A percentile compares a stretch with the other conserved stretches of the same genome.
These are phyloP conservation scores for Podospora appendiculata DNA, from an alignment of 495 filamentous ascomycete species.

Conservation along the genomic window DNA sequence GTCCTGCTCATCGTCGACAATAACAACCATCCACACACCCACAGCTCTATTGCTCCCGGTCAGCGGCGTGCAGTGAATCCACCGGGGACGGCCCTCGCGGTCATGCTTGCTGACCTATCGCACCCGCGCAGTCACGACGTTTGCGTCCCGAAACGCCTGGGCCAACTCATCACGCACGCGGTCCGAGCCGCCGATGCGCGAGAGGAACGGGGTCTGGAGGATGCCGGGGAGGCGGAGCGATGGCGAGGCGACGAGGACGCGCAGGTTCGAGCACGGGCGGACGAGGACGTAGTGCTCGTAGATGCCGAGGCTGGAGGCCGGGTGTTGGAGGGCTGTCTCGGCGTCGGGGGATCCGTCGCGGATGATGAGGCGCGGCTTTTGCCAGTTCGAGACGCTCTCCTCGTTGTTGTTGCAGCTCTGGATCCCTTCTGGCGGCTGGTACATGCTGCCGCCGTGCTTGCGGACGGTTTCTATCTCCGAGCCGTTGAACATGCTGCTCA, in stretches of 20 bases:
- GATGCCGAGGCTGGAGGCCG: constrained; percentile 21
- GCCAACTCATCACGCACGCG: constrained; percentile 45
- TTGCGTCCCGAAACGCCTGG: constrained; percentile 46
- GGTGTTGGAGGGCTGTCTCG: neutral
- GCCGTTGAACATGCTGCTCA: constrained; percentile 56
- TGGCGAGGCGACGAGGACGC: constrained; percentile 59
- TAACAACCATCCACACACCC: constrained; percentile 60
- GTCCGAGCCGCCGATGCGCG: constrained; percentile 48
- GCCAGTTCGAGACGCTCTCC: constrained; percentile 20
- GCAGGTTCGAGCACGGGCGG: constrained; percentile 51
- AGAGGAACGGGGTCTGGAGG: constrained; percentile 54
- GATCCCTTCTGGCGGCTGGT: constrained; percentile 29
- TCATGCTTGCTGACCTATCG: constrained; percentile 44
- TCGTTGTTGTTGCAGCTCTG: constrained; percentile 31
- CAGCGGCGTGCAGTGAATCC: constrained; percentile 58
- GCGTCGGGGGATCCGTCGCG: constrained; percentile 13
- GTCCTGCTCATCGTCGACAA: constrained; percentile 38
- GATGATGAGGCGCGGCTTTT: constrained; percentile 31
- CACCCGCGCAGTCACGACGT: constrained; percentile 53
- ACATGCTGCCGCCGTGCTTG: constrained; percentile 47
- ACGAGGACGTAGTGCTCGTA: constrained; percentile 56
- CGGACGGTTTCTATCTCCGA: constrained; percentile 51
- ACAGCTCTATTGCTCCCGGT: constrained; percentile 48
- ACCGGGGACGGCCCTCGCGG: constrained; percentile 42
- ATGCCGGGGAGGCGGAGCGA: constrained; percentile 57